A percentile compares a stretch with the other conserved stretches of the same genome.
phyloP scores from a whole-genome alignment of 768 basidiomycete species.

The Boletus rufocinnamomeus region DNA sequence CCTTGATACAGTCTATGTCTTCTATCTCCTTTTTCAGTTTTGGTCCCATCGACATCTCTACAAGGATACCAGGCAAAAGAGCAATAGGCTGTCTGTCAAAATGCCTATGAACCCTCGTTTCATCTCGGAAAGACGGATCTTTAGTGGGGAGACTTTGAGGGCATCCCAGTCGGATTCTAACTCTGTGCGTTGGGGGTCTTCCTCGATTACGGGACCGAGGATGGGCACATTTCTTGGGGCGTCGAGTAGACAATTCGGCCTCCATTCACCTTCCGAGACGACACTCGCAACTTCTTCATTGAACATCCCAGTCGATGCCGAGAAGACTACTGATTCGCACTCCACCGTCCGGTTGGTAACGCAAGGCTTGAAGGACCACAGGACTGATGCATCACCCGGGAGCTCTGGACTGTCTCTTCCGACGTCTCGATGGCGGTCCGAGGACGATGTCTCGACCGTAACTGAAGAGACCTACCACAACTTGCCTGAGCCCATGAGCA shows the following conservation, averaged over 20 bases:
- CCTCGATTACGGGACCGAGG: constrained; percentile 15
- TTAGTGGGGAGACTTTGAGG: constrained; percentile 28
- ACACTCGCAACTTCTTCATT: constrained; percentile 23
- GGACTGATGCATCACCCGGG: not conserved
- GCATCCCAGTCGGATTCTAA: constrained; percentile 24
- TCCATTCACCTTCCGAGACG: constrained; percentile 31
- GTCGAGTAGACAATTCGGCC: constrained; percentile 10
- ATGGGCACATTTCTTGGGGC: constrained; percentile 7
- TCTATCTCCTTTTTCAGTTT: constrained; percentile 56
- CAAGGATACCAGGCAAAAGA: constrained; percentile 48
- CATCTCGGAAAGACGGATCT: constrained; percentile 26
- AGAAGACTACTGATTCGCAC: constrained; percentile 13
- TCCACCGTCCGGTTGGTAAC: constrained; percentile 31
- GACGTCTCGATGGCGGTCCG: constrained; percentile 13
- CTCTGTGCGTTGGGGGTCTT: constrained; percentile 18
- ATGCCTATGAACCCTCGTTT: constrained; percentile 33
- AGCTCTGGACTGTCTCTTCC: constrained; percentile 12
- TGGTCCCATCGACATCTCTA: constrained; percentile 59
- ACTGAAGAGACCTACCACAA: constrained; percentile 1
- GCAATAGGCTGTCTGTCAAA: constrained; percentile 39
- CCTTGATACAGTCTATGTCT: constrained; percentile 45
- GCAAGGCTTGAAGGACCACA: constrained; percentile 8
- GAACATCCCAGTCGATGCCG: constrained; percentile 2
- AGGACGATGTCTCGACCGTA: constrained; percentile 16
- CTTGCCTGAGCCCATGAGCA: constrained; percentile 14